Evolutionary conservation across 164 flowering plant genomes (phyloP).

Genomic region (Pachysandra terminalis): DNA sequence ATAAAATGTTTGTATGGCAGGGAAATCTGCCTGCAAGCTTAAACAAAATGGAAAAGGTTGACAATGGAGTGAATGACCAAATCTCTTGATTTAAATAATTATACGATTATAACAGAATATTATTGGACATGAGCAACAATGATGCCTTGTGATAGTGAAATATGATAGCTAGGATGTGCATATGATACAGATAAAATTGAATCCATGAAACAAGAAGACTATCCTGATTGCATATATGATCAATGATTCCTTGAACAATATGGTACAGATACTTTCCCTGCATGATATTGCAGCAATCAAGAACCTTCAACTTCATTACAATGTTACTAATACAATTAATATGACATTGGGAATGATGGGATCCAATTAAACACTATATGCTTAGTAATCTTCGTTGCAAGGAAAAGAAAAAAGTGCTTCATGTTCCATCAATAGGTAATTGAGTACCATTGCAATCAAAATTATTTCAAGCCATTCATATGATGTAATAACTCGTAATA

Average conservation of each 20-base stretch:
- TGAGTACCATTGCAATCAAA: neutral
- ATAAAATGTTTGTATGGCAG: conserved; percentile 97
- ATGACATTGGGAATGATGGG: neutral
- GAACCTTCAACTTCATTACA: neutral
- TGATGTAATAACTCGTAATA: neutral
- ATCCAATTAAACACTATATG: neutral
- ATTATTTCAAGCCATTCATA: neutral
- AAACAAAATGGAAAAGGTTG: conserved; percentile 25
- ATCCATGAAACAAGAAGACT: neutral
- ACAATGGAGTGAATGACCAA: neutral
- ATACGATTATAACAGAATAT: neutral
- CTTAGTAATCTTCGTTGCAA: neutral
- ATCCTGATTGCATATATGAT: too few species aligned
- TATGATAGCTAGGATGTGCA: too few species aligned
- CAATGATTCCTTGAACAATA: too few species aligned
- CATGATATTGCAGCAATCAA: neutral
- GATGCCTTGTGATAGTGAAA: neutral
- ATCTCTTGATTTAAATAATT: neutral
- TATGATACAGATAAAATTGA: neutral
- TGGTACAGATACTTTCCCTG: neutral
- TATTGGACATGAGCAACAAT: neutral
- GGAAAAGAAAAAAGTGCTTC: neutral
- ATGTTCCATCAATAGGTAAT: neutral
- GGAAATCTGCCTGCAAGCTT: conserved; percentile 80
- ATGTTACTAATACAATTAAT: neutral